Evolutionary conservation across 805 yeast genomes (phyloP).

Genomic region (Brettanomyces naardenensis): DNA sequence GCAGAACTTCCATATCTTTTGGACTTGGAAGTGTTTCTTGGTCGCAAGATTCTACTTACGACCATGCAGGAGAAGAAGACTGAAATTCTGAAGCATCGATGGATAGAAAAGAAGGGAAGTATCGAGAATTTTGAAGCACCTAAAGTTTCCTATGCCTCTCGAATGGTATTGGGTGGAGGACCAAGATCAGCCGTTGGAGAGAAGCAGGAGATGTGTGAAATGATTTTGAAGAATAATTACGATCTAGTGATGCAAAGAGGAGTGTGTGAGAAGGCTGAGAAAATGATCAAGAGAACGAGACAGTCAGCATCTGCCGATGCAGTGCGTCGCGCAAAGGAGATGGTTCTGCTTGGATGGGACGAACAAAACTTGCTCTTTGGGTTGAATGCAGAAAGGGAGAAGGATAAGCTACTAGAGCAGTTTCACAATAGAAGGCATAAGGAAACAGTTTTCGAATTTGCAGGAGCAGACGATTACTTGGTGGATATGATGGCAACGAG

Average conservation of each 20-base stretch:
- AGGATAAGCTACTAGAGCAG: conserved; percentile 61
- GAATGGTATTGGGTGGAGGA: conserved; percentile 75
- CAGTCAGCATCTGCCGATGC: conserved; percentile 81
- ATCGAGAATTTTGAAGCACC: conserved; percentile 36
- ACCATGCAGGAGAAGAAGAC: conserved; percentile 59
- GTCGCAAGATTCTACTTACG: conserved; percentile 68
- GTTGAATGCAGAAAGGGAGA: conserved; percentile 64
- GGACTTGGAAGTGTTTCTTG: conserved; percentile 85
- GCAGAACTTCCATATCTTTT: conserved; percentile 82
- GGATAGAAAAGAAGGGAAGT: conserved; percentile 29
- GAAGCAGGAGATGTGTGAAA: conserved; percentile 63
- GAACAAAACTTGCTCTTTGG: conserved; percentile 78
- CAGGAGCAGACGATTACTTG: conserved; percentile 59
- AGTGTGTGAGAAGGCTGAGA: conserved; percentile 83
- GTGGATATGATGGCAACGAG: conserved; percentile 80
- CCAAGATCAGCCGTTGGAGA: conserved; percentile 70
- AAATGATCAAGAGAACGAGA: conserved; percentile 76
- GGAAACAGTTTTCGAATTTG: conserved; percentile 93
- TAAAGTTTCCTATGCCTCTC: conserved; percentile 59
- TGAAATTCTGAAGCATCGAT: conserved; percentile 40
- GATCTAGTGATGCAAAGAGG: conserved; percentile 59
- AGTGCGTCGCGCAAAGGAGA: conserved; percentile 77
- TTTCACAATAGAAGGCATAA: conserved; percentile 61
- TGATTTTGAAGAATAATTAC: conserved; percentile 50
- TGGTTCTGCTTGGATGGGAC: conserved; percentile 78